A percentile compares a stretch with the other conserved stretches of the same genome.
Conservation (phyloP, 2,329 filamentous ascomycete species). For the Calonectria leucothoes region DNA sequence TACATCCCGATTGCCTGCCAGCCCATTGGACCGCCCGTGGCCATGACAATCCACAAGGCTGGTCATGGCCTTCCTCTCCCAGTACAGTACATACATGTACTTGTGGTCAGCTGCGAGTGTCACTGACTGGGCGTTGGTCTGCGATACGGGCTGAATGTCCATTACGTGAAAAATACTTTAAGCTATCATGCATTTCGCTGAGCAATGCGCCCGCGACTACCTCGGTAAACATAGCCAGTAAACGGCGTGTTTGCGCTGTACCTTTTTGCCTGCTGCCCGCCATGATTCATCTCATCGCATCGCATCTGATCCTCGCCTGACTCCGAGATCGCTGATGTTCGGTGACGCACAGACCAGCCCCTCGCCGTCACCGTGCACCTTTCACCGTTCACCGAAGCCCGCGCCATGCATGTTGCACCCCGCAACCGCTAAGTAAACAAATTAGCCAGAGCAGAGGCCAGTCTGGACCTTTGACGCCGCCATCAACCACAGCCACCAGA, state of each 20-base stretch:
- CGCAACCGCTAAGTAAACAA: constrained; percentile 46
- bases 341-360: constrained; percentile 42
- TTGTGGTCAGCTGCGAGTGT: not conserved
- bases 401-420: constrained; percentile 24
- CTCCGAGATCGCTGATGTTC: constrained; percentile 14
- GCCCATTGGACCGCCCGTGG: not conserved
- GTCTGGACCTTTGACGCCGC: not conserved
- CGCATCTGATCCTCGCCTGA: not conserved
- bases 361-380: no score
- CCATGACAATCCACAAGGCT: not conserved
- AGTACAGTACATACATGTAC: no score
- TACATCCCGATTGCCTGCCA: not conserved
- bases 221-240: not conserved
- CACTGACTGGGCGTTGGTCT: not conserved
- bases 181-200: not conserved
- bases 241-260: no score
- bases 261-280: not conserved
- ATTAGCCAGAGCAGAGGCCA: constrained; percentile 3
- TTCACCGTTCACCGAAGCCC: constrained; percentile 16
- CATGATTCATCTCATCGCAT: not conserved
- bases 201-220: no score
- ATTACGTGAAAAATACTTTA: not conserved
- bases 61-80: not conserved
- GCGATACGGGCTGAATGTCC: not conserved
- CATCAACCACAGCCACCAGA: not conserved